These are phyloP conservation scores for Phytophthora europaea DNA, from an alignment of 352 stramenopile genomes.

Conservation along the genomic window DNA sequence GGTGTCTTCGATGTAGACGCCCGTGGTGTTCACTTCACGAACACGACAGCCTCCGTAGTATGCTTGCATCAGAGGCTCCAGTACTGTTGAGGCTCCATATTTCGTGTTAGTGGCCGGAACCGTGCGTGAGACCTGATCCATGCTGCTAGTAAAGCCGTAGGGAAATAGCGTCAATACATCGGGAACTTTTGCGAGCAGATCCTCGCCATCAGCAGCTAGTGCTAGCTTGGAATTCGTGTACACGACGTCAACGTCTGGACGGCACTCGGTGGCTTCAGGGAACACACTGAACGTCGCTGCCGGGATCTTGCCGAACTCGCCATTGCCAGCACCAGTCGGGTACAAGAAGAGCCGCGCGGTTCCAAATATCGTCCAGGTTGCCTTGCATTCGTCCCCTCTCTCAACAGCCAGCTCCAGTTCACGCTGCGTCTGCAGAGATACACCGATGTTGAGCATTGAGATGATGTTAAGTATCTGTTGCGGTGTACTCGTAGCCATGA, in stretches of 20 bases:
- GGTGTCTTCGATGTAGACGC: slow-evolving; percentile 21
- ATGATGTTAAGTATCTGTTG: slow-evolving; percentile 12
- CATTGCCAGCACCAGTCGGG: neutral
- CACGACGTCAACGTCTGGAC: slow-evolving; percentile 1
- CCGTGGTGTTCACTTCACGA: slow-evolving; percentile 2
- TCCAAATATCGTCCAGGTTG: slow-evolving; percentile 17
- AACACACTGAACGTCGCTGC: slow-evolving; percentile 24
- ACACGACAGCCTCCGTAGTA: slow-evolving; percentile 31
- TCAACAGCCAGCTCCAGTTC: slow-evolving; percentile 11
- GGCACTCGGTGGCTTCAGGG: slow-evolving; percentile 31
- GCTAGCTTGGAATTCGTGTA: slow-evolving; percentile 18
- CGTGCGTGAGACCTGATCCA: slow-evolving; percentile 4
- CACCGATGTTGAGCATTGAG: slow-evolving; percentile 1
- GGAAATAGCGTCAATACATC: slow-evolving; percentile 28
- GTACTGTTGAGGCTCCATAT: slow-evolving; percentile 4
- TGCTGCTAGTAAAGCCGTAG: slow-evolving; percentile 27
- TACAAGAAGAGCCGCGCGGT: slow-evolving; percentile 16
- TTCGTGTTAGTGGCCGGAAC: slow-evolving; percentile 12
- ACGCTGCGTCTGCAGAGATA: slow-evolving; percentile 1
- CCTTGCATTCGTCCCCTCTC: neutral
- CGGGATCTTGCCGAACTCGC: slow-evolving; percentile 19
- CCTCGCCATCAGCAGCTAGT: slow-evolving; percentile 3
- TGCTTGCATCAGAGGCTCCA: slow-evolving; percentile 11
- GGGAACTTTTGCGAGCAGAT: slow-evolving; percentile 11
- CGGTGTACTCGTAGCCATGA: slow-evolving; percentile 1